phyloP scores from a whole-genome alignment of 306 rosid genomes.

The Acacia crassicarpa region DNA sequence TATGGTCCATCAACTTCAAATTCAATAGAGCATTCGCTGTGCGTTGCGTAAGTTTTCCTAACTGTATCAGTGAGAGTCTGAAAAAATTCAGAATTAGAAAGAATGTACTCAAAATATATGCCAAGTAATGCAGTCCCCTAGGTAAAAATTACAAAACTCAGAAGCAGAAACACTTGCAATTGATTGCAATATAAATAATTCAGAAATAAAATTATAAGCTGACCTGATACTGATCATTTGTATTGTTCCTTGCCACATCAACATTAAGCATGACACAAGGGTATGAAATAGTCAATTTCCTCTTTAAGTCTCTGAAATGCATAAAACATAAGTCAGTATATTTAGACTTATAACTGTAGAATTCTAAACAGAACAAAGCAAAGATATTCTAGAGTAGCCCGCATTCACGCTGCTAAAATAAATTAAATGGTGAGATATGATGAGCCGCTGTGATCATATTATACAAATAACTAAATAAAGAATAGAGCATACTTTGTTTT shows the following conservation, averaged over 20 bases:
- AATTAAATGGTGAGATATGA: conserved; percentile 6
- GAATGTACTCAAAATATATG: conserved; percentile 23
- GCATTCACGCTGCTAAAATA: conserved; percentile 13
- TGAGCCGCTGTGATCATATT: not conserved
- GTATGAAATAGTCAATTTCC: conserved; percentile 94
- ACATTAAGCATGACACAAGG: conserved; percentile 99
- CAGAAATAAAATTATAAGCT: conserved; percentile 34
- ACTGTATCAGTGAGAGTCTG: conserved; percentile 80
- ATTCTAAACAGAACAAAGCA: conserved; percentile 9
- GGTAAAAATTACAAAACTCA: conserved; percentile 13
- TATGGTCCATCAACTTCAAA: conserved; percentile 99
- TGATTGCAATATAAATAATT: conserved; percentile 25
- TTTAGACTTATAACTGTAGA: conserved; percentile 26
- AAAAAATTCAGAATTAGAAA: conserved; percentile 36
- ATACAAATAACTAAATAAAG: conserved; percentile 25
- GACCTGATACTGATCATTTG: conserved; percentile 99
- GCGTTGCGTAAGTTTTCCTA: conserved; percentile 71
- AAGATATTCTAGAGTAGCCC: conserved; percentile 7
- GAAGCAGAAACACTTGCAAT: conserved; percentile 14
- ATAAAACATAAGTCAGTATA: conserved; percentile 37
- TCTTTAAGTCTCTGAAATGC: conserved; percentile 71
- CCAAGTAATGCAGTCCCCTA: conserved; percentile 12
- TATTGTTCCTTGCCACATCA: conserved; percentile 94
- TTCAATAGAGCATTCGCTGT: conserved; percentile 97
- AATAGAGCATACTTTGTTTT: conserved; percentile 70